phyloP scores from a whole-genome alignment of 768 basidiomycete genomes.

The Tulasnella sp. region DNA sequence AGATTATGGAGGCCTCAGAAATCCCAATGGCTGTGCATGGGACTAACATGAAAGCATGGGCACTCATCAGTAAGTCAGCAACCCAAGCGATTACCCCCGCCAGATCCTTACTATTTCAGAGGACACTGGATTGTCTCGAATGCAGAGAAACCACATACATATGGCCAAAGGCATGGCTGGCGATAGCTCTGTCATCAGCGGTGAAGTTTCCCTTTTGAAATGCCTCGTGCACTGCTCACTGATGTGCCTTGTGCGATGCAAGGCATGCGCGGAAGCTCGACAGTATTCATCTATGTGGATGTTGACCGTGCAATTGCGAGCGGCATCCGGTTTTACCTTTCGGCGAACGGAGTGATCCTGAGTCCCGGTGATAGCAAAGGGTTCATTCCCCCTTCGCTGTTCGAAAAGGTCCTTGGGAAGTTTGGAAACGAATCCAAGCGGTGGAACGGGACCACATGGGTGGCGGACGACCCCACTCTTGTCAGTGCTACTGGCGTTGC shows the following conservation, averaged over 20 bases:
- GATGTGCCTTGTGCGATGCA: constrained; percentile 14
- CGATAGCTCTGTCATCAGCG: constrained; percentile 55
- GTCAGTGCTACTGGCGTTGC: background rate
- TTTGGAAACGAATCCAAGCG: background rate
- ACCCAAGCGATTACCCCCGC: background rate
- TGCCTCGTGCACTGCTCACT: background rate
- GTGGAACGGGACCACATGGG: constrained; percentile 14
- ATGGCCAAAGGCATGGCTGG: constrained; percentile 69
- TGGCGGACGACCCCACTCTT: background rate
- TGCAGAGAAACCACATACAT: constrained; percentile 89
- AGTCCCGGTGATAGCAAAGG: constrained; percentile 66
- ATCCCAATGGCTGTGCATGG: constrained; percentile 81
- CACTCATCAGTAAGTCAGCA: constrained; percentile 44
- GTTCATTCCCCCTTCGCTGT: constrained; percentile 50
- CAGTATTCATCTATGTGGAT: constrained; percentile 74
- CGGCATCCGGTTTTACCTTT: constrained; percentile 66
- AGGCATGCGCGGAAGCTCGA: constrained; percentile 77
- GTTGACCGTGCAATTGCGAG: constrained; percentile 51
- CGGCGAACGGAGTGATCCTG: constrained; percentile 80
- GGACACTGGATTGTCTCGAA: constrained; percentile 62
- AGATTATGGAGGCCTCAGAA: constrained; percentile 45
- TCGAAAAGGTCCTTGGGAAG: constrained; percentile 41
- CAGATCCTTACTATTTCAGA: constrained; percentile 33
- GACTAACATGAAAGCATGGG: constrained; percentile 60
- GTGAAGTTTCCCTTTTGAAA: constrained; percentile 32